Evolutionary conservation across 2,329 filamentous ascomycete genomes (phyloP).

Genomic region (Gaeumannomyces sp.): DNA sequence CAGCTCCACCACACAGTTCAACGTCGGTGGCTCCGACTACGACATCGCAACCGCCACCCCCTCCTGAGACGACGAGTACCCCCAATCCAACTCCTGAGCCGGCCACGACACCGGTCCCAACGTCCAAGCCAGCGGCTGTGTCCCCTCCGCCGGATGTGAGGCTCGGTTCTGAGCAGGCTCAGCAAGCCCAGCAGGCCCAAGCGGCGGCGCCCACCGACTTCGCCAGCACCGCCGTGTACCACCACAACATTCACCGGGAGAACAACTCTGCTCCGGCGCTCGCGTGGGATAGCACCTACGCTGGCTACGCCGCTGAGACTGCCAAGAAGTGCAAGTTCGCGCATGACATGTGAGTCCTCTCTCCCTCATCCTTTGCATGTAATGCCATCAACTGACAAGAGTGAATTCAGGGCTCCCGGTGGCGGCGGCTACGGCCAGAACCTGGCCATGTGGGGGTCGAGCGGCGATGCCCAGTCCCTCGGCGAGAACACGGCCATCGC

Average conservation of each 20-base stretch:
- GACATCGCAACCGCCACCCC: conserved; percentile 19
- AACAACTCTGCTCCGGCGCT: conserved; percentile 70
- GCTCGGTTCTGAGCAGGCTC: conserved; percentile 11
- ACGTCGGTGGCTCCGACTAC: conserved; percentile 15
- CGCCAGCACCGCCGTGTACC: conserved; percentile 45
- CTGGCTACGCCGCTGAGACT: conserved; percentile 54
- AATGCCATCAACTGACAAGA: not conserved
- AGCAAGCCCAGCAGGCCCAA: conserved; percentile 12
- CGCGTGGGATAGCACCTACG: conserved; percentile 59
- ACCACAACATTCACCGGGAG: conserved; percentile 81
- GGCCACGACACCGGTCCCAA: not conserved
- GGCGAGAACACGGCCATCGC: conserved; percentile 51
- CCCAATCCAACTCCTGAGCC: conserved; percentile 2
- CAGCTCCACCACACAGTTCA: conserved; percentile 13
- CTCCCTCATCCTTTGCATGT: not conserved
- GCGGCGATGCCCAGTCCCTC: conserved; percentile 35
- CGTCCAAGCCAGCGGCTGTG: not conserved
- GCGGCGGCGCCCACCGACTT: conserved; percentile 20
- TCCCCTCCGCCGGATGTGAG: conserved; percentile 2
- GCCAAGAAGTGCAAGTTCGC: conserved; percentile 64
- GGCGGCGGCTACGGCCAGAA: conserved; percentile 81
- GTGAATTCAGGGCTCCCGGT: conserved; percentile 40
- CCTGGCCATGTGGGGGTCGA: conserved; percentile 60
- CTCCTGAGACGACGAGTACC: conserved; percentile 13
- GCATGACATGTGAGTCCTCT: conserved; percentile 67